Evolutionary conservation across 1,139 yeast genomes (phyloP).

Genomic region (Geotrichum klebahnii): DNA sequence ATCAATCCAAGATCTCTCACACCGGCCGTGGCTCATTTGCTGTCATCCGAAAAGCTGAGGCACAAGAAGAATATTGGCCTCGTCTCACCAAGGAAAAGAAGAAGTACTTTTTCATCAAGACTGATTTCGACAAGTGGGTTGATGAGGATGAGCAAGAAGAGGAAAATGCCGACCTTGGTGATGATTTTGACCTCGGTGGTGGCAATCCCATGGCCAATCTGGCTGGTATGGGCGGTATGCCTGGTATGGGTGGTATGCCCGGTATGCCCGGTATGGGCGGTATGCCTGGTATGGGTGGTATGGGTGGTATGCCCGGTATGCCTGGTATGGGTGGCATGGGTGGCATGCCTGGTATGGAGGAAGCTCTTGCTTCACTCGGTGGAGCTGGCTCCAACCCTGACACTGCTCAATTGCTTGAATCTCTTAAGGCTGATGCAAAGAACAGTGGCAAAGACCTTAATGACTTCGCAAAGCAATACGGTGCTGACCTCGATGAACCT

Average conservation of each 20-base stretch:
- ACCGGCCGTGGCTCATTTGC: slow-evolving; percentile 74
- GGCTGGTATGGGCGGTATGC: slow-evolving; percentile 32
- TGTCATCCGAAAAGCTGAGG: slow-evolving; percentile 64
- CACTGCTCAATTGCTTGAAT: slow-evolving; percentile 17
- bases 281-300: slow-evolving; percentile 28
- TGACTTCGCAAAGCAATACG: slow-evolving; percentile 20
- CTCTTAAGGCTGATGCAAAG: slow-evolving; percentile 21
- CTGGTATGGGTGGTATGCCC: slow-evolving; percentile 35
- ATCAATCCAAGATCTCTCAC: slow-evolving; percentile 53
- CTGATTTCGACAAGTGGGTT: slow-evolving; percentile 96
- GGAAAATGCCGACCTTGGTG: slow-evolving; percentile 44
- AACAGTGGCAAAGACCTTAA: slow-evolving; percentile 21
- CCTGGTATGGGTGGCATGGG: slow-evolving; percentile 35
- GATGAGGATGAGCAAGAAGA: slow-evolving; percentile 91
- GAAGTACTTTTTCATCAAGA: slow-evolving; percentile 71
- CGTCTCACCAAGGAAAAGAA: slow-evolving; percentile 73
- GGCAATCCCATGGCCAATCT: slow-evolving; percentile 34
- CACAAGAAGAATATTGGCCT: slow-evolving; percentile 83
- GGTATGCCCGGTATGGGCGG: slow-evolving; percentile 32
- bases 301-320: slow-evolving; percentile 35
- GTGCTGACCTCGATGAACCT: slow-evolving; percentile 10
- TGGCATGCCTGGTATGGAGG: slow-evolving; percentile 34
- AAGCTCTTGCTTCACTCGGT: slow-evolving; percentile 24
- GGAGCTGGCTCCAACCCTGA: slow-evolving; percentile 24
- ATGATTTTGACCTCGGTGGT: slow-evolving; percentile 39